Evolutionary conservation across 352 stramenopile species (phyloP), one percentile per base, ranked within the genome.

Genomic region (Globisporangium uncinulatum): DNA sequence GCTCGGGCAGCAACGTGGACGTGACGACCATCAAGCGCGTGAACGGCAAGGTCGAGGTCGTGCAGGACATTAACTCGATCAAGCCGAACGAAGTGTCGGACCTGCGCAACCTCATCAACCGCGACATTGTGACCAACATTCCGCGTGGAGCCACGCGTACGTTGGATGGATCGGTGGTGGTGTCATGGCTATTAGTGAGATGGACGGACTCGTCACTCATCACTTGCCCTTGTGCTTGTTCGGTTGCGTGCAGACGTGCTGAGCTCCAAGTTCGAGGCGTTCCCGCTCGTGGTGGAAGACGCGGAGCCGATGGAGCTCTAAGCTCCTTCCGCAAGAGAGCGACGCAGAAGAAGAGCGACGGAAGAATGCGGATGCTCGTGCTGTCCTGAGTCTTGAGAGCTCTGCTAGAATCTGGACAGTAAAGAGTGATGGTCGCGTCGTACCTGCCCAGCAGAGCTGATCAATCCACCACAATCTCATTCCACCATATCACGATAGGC

Each of bases 1-100:
- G 97, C 48, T 98, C 85, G 51, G 96, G 97, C 31, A 97, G 76
- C 67, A 99, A 99, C 79, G 92, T 97, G 44, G 96, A 99, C 66
- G 71, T 98, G 45, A 98, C 87, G 62, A 92, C 98, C 39, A 98
- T 99, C 72, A 90, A 96, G 61, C 91, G 75, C 55, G 73, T 90
- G 65, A 76, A 92, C 59, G 67, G 74, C 84, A 79, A 86, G 52
- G 82, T 92, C 31, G 79, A 92, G 64, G 83, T 92, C 37, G 71
- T 91, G 55, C 89, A 97, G 65, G 83, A 94, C 51, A 87, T 96
- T 70, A 96, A 96, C 77, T 94, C 77, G 69, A 93, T 98, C 62
- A 97, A 80, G 60, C 91, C 92, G 47, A 98, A 98, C 74, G 85
- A 97, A 36, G 81, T 97, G 21, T 78, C 70, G 48, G 83, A 88